Base-by-base conservation (phyloP, 2,329 filamentous ascomycete species). In the Helotiales sp. region DNA sequence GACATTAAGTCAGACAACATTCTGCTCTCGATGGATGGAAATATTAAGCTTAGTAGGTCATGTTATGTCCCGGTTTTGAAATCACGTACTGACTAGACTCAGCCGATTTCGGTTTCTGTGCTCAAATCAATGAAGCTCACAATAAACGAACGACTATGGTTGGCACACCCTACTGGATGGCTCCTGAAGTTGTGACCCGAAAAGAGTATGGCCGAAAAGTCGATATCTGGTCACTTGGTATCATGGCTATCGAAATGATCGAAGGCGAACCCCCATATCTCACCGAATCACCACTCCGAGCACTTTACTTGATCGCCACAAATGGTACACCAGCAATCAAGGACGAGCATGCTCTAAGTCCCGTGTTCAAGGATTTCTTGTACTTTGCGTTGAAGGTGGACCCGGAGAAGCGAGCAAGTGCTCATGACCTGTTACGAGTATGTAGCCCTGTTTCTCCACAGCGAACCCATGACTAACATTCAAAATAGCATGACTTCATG, bases 241-340 rank as follows among this genome's bases (percentile, higher is more conserved):
- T 99, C 81, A 98, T 99, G 96, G 93, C 96, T 7, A 98, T 99
- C 76, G 96, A 99, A 80, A 99, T 99, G 96, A 97, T 99, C 72
- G 96, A 98, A 81, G 96, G 95, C 78, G 96, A 98, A 79, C 96
- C 96, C 13, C 96, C 96, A 26, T 99, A 98, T 78, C 85, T 99
- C 67, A 98, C 94, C 45, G 96, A 99, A 79, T 96, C 93, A 43
- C 96, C 96, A 5, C 85, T 99, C 26, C 89, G 95, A 68, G 96
- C 96, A 1, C 85, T 99, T 43, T 99, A 96, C 85, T 82, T 99
- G 74, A 99, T 99, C 78, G 96, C 96, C 63, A 98, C 96, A 37
- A 97, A 97, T 77, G 96, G 96, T 57, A 98, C 96, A 17, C 96
- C 96, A 1, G 86, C 90, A 62, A 97, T 99, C 81, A 98, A 98